phyloP scores from a whole-genome alignment of 306 rosid species.

The Medicago ruthenica region DNA sequence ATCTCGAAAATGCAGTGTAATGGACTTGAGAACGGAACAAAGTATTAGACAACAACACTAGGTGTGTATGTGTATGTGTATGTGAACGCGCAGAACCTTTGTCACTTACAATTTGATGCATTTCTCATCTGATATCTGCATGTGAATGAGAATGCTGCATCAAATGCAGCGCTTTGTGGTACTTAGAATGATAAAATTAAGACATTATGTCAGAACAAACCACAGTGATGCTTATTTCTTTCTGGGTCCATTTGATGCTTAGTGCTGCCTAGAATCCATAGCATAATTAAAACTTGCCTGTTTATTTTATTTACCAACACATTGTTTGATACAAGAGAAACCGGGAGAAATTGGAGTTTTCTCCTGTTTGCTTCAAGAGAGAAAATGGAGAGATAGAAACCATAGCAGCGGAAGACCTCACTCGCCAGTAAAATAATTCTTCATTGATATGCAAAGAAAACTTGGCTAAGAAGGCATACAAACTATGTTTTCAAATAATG shows the following conservation, averaged over 20 bases:
- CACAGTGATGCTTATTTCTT: not conserved
- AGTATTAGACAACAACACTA: not conserved
- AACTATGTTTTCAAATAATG: not conserved
- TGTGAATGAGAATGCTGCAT: slow-evolving; percentile 24
- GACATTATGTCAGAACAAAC: not conserved
- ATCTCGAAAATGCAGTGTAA: too few species aligned
- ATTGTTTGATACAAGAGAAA: not conserved
- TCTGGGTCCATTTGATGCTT: not conserved
- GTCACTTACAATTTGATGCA: not conserved
- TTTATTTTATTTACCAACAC: not conserved
- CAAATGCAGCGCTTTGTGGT: slow-evolving; percentile 17
- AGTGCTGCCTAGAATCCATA: not conserved
- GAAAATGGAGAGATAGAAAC: not conserved
- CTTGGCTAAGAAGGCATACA: too few species aligned
- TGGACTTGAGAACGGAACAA: too few species aligned
- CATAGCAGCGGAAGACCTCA: not conserved
- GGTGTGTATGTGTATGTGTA: not conserved
- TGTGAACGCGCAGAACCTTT: not conserved
- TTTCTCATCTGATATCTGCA: not conserved
- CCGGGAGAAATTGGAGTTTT: not conserved
- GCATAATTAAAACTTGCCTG: not conserved
- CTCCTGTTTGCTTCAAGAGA: not conserved
- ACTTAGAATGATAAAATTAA: not conserved
- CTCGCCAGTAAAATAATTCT: not conserved
- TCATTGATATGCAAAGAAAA: too few species aligned